These are phyloP conservation scores for Sindora glabra DNA, from an alignment of 306 rosid genomes.

Conservation along the genomic window DNA sequence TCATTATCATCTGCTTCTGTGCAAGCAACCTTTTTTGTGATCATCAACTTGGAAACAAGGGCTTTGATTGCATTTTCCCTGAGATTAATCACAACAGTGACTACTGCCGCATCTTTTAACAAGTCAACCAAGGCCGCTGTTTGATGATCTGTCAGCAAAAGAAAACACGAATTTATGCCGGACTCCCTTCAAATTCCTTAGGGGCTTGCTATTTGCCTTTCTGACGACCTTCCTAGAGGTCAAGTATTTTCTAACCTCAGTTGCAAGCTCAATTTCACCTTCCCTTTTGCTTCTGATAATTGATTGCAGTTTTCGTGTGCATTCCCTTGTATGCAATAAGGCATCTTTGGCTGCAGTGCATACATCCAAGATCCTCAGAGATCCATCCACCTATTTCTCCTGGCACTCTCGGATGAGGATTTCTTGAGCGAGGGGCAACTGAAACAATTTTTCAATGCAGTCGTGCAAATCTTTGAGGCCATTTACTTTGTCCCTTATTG, in stretches of 20 bases:
- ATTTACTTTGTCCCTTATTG: slow-evolving; percentile 20
- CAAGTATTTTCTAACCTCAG: background rate
- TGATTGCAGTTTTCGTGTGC: slow-evolving; percentile 38
- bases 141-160: background rate
- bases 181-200: background rate
- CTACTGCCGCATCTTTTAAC: background rate
- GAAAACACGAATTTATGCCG: background rate
- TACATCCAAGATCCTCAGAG: slow-evolving; percentile 29
- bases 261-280: background rate
- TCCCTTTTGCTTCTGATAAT: slow-evolving; percentile 29
- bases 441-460: slow-evolving; percentile 35
- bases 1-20: background rate
- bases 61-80: background rate
- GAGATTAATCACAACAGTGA: background rate
- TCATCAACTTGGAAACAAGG: background rate
- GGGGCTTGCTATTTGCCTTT: background rate
- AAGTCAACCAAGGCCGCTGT: background rate
- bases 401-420: slow-evolving; percentile 26
- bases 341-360: slow-evolving; percentile 46
- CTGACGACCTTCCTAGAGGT: background rate
- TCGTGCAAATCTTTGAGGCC: slow-evolving; percentile 35
- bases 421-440: slow-evolving; percentile 33
- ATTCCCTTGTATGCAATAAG: slow-evolving; percentile 44
- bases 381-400: slow-evolving; percentile 47
- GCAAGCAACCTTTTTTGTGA: background rate